Evolutionary conservation across 345 rosid genomes (phyloP).

Genomic region (Camelina laxa): DNA sequence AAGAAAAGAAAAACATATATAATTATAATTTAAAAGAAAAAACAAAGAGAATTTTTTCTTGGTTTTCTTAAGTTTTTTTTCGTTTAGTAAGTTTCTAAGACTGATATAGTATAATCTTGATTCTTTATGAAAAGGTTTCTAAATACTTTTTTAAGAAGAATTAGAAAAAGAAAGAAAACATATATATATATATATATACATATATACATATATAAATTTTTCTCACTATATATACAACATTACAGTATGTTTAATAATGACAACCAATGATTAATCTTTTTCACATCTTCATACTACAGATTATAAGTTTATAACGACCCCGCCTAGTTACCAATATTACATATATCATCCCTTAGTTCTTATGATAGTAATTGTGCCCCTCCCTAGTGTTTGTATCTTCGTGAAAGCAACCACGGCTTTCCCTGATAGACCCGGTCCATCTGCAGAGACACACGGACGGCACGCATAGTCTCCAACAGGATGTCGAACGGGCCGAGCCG

Average conservation of each 20-base stretch:
- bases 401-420: slow-evolving; percentile 94
- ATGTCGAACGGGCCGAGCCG: slow-evolving; percentile 85
- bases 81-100: neutral
- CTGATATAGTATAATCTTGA: no score
- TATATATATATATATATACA: neutral
- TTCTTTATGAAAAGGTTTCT: neutral
- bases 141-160: neutral
- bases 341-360: slow-evolving; percentile 77
- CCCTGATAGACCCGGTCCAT: slow-evolving; percentile 87
- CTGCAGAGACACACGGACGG: slow-evolving; percentile 69
- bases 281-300: slow-evolving; percentile 3
- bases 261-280: slow-evolving; percentile 13
- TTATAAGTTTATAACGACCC: neutral
- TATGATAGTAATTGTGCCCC: slow-evolving; percentile 93
- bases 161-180: neutral
- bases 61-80: neutral
- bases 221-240: slow-evolving; percentile 34
- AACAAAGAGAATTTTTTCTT: neutral
- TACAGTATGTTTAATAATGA: slow-evolving; percentile 3
- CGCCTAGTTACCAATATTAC: slow-evolving; percentile 11
- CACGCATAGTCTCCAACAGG: slow-evolving; percentile 97
- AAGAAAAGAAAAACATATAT: neutral
- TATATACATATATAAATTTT: neutral
- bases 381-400: slow-evolving; percentile 83
- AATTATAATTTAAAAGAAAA: neutral